Evolutionary conservation across 78 protist genomes (phyloP), one percentile per base, ranked within the genome.

Genomic region (Tieghemostelium lacteum): DNA sequence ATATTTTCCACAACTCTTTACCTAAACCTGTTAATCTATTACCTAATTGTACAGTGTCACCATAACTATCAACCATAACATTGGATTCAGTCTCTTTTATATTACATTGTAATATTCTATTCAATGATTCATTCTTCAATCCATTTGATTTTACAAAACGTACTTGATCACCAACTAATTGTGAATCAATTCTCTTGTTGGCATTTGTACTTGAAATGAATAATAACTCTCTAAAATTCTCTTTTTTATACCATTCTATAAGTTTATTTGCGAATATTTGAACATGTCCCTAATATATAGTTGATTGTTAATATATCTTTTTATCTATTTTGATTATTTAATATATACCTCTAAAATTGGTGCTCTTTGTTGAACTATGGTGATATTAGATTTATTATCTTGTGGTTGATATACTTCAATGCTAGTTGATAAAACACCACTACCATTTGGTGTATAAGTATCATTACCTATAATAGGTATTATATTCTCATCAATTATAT

Each of bases 331-430:
- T 45, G n/a, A 45, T 45, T 45, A 45, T 45, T 6, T 14, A 14
- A 14, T 39, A 7, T 63, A 33, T 71, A 45, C 77, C 17, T 58
- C 60, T 31, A 83, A 33, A 17, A 83, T 55, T 31, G 91, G 91
- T 83, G 91, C 66, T 55, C 91, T 69, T 83, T 83, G 91, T 69
- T 83, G 91, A 39, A 83, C 91, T n/a, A 83, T 2, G 4, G 91
- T 83, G 1, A 83, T 69, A 16, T 60, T 34, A n/a, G n/a, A n/a
- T 52, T 26, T 45, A n/a, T 52, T 31, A n/a, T 19, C 7, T 28
- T 54, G 16, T 1, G 45, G 34, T 58, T 83, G 76, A 83, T 70
- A 83, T 28, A 83, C 91, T 31, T 83, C 91, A 14, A 83, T 57
- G 8, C 62, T 50, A 17, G 72, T 55, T 7, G 78, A 69, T 24